phyloP scores from a whole-genome alignment of 306 rosid genomes.

The Styphnolobium japonicum region DNA sequence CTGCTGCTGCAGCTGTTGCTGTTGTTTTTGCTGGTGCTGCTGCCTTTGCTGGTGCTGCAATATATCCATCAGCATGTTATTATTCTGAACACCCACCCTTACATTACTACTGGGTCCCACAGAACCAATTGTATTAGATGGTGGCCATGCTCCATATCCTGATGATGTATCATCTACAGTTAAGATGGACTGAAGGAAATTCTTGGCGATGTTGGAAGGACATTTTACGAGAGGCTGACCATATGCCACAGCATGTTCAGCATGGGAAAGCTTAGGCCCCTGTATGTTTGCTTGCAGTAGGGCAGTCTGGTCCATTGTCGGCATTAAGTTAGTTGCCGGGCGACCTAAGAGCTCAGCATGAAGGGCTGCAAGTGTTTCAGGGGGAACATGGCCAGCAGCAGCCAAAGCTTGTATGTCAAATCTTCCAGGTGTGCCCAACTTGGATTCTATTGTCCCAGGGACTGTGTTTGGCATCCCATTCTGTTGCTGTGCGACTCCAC shows the following conservation, averaged over 20 bases:
- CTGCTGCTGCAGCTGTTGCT: conserved; percentile 33
- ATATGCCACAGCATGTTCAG: conserved; percentile 47
- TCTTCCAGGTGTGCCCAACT: conserved; percentile 48
- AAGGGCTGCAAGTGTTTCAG: conserved; percentile 66
- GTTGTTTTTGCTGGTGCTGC: conserved; percentile 25
- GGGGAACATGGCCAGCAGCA: conserved; percentile 69
- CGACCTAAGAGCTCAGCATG: conserved; percentile 76
- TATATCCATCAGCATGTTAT: conserved; percentile 36
- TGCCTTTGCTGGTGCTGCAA: conserved; percentile 37
- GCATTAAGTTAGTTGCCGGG: conserved; percentile 41
- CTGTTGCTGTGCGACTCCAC: conserved; percentile 63
- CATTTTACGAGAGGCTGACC: conserved; percentile 49
- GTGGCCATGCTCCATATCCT: conserved; percentile 51
- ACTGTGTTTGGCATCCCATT: conserved; percentile 53
- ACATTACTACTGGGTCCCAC: conserved; percentile 35
- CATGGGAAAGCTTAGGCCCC: conserved; percentile 39
- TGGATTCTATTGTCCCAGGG: conserved; percentile 53
- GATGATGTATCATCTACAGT: conserved; percentile 43
- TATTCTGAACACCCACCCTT: conserved; percentile 39
- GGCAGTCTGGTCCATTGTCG: conserved; percentile 48
- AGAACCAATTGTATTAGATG: conserved; percentile 36
- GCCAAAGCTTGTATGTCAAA: conserved; percentile 59
- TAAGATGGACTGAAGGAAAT: conserved; percentile 41
- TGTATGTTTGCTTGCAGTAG: conserved; percentile 50
- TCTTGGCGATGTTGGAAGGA: conserved; percentile 41